phyloP scores from a whole-genome alignment of 2,329 filamentous ascomycete genomes.

The Thelonectria rubi region DNA sequence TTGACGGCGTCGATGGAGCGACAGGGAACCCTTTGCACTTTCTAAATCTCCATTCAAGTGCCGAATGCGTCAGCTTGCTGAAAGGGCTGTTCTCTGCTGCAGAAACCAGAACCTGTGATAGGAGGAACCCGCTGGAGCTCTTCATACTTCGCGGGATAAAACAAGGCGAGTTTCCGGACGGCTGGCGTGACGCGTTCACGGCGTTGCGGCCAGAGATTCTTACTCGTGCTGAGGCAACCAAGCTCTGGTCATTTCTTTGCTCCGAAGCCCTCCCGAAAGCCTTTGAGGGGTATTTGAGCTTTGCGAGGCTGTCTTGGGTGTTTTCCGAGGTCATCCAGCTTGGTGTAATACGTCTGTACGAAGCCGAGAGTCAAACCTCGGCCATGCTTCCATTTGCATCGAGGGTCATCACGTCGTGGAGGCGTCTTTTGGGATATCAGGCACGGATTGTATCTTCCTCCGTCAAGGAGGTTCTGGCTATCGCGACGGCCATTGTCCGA shows the following conservation, averaged over 20 bases:
- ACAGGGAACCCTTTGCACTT: slow-evolving; percentile 8
- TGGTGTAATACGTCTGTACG: no score
- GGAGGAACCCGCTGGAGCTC: not conserved
- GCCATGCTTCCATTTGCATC: no score
- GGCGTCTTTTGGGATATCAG: no score
- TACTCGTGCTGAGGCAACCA: not conserved
- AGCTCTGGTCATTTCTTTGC: not conserved
- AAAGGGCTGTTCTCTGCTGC: not conserved
- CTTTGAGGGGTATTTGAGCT: no score
- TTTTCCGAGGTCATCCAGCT: no score
- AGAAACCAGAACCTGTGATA: not conserved
- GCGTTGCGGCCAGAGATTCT: not conserved
- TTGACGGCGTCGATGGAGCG: not conserved
- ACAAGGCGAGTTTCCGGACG: no score
- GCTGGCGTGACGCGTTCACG: not conserved
- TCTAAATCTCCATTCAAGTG: not conserved
- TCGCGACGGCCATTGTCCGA: no score
- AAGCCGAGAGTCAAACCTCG: no score
- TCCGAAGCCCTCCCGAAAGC: not conserved
- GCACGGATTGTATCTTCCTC: no score
- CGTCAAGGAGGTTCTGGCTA: no score
- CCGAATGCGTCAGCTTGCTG: not conserved
- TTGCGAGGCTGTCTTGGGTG: no score
- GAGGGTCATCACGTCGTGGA: no score
- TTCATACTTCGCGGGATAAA: not conserved